These are phyloP conservation scores for Kodamaea sp. DNA, from an alignment of 1,139 yeast genomes.

Conservation along the genomic window DNA sequence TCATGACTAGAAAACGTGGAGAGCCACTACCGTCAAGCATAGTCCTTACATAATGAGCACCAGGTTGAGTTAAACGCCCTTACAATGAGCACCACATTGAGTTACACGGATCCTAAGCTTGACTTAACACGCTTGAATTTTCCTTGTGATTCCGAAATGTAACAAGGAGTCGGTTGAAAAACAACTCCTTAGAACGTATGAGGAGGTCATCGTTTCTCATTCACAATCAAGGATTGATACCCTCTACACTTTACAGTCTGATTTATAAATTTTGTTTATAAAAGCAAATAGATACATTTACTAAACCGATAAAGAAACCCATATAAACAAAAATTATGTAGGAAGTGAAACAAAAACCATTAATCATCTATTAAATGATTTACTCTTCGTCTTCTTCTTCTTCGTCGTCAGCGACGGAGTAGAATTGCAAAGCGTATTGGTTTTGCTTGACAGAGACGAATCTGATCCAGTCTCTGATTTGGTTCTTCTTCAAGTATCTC, in stretches of 20 bases:
- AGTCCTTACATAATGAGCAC: no score
- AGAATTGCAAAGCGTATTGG: slow-evolving; percentile 98
- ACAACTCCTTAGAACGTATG: no score
- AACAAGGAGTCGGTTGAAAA: no score
- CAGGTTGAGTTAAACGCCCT: no score
- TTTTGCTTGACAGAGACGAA: slow-evolving; percentile 95
- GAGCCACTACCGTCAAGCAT: no score
- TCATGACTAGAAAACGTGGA: no score
- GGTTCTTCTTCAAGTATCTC: slow-evolving; percentile 99
- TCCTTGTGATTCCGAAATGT: no score
- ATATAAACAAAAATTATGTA: slow-evolving; percentile 8
- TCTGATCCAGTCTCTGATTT: slow-evolving; percentile 99
- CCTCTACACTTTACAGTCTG: background rate
- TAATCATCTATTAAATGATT: slow-evolving; percentile 25
- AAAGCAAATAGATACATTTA: slow-evolving; percentile 11
- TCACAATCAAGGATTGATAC: no score
- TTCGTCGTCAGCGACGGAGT: slow-evolving; percentile 95
- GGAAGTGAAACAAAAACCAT: slow-evolving; percentile 5
- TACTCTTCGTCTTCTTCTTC: slow-evolving; percentile 87
- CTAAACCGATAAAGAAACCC: slow-evolving; percentile 11
- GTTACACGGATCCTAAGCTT: no score
- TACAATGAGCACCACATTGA: no score
- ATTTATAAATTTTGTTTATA: slow-evolving; percentile 1
- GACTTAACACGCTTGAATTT: no score
- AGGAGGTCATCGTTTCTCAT: no score